Evolutionary conservation across 1,139 yeast species (phyloP), one percentile per base, ranked within the genome.

Genomic region (Debaryomyces coudertii): DNA sequence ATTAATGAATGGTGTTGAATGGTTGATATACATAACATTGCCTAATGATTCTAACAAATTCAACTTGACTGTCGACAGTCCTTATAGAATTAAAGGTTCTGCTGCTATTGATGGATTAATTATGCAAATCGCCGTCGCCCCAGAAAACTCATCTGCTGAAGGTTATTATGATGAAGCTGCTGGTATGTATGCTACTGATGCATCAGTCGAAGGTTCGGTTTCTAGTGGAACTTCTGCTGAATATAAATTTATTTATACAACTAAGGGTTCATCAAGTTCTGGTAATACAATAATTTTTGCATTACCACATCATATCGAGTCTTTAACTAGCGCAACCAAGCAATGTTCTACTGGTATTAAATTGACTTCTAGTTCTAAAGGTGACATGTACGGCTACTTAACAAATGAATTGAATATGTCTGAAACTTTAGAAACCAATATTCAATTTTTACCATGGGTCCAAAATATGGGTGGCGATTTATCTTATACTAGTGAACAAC

Each of bases 271-370:
- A 2, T 81, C 88, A 7, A 60, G 70, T 6, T 66, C 78, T 15
- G 83, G 83, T 3, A 63, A 64, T 7, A 74, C 87, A 7, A 66
- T 85, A 40, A 64, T 86, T 3, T 87, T 81, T 63, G 87, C 89
- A 7, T 73, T 85, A 45, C 90, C 93, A 16, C 95, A 88, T 63
- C 95, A 85, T 49, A 72, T 80, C 41, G 69, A 67, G 29, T 76
- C 87, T 1, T 69, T 87, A 50, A 61, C 73, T 24, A 47, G 68
- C 2, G 60, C 62, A 2, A 70, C 76, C 45, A 45, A 66, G 4
- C 52, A 61, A 2, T 56, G 68, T 2, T 62, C 70, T 30, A 81
- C 89, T 20, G 80, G 79, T 23, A 70, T 83, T 40, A 59, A 67
- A 14, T 63, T 83, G 38, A 70, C 73, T 28, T 82, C 90, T 0